Base-by-base conservation (phyloP, 768 basidiomycete genomes). In the Phanerochaete carnosa region DNA sequence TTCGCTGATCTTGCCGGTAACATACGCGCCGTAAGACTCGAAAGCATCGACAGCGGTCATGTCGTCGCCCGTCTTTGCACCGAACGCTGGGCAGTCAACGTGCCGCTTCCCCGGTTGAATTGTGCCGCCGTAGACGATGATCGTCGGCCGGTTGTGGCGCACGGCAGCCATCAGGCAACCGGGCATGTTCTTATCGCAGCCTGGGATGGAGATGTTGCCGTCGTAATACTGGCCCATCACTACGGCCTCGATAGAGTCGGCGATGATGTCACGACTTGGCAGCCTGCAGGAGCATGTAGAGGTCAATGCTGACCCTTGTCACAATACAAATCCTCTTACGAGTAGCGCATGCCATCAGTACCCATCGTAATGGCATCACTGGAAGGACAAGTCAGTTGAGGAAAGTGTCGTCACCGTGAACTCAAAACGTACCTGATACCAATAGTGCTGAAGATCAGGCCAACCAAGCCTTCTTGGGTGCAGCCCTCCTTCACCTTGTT, bases 101-200 rank as follows among this genome's bases (percentile, higher is more conserved):
- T 85, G 83, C n/a, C 91, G 84, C 29, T 77, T 79, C 45, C 93
- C 93, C 16, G 87, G 78, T 70, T 87, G 85, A 58, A 94, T 94
- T 2, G 92, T 92, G 4, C 93, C 93, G 16, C 93, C 75, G 70
- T 94, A 95, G 13, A 95, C 81, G 57, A 94, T 88, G 68, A 95
- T 85, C 1, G 93, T 94, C 1, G 93, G 93, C 6, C 92, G 83
- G 69, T 95, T 94, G 75, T 93, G 89, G 55, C 93, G 86, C 39
- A 79, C 89, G 0, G 92, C 92, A 16, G 93, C 93, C 69, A 95
- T 92, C 59, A 93, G 79, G 69, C 88, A 90, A 19, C 91, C 93
- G 9, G 92, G 92, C 93, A 94, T 94, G 69, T 94, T 94, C 77
- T 94, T 94, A 74, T 94, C 92, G 65, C 92, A 94, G 56, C 92